phyloP scores from a whole-genome alignment of 2,329 filamentous ascomycete genomes.

The Aspergillus puulaauensis region DNA sequence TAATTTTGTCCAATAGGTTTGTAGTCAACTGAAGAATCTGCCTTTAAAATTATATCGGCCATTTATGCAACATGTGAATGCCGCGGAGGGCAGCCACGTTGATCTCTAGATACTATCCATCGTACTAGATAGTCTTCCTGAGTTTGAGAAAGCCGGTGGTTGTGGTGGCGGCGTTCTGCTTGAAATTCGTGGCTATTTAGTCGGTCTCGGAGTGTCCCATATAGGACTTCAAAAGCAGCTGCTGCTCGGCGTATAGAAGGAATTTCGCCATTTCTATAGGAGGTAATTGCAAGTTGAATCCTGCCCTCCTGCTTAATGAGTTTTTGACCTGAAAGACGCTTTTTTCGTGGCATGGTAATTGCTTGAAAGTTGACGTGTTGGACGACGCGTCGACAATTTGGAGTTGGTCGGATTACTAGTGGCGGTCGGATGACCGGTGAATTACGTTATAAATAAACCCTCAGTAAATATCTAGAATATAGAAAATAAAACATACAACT shows the following conservation, averaged over 20 bases:
- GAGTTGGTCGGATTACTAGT: neutral
- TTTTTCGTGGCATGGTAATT: constrained; percentile 8
- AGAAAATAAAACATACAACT: no score
- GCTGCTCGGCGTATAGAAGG: constrained; percentile 1
- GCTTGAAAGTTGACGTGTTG: constrained; percentile 3
- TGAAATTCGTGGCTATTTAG: neutral
- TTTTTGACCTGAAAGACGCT: neutral
- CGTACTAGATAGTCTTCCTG: constrained; percentile 5
- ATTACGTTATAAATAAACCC: neutral
- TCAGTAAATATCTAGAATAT: no score
- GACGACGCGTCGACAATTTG: no score
- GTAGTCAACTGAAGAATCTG: neutral
- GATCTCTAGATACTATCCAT: constrained; percentile 9
- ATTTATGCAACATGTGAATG: constrained; percentile 7
- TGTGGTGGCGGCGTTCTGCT: neutral
- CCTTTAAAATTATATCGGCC: constrained; percentile 9
- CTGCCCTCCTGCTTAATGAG: neutral
- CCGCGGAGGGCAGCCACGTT: neutral
- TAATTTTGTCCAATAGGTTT: constrained; percentile 9
- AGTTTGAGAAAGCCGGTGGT: neutral
- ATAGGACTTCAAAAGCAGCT: constrained; percentile 3
- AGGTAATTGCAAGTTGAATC: constrained; percentile 1
- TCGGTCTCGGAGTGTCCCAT: neutral
- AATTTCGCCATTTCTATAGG: neutral
- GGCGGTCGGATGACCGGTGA: neutral